Conservation (phyloP, 1,139 yeast genomes). For the Blastobotrys persicus region DNA sequence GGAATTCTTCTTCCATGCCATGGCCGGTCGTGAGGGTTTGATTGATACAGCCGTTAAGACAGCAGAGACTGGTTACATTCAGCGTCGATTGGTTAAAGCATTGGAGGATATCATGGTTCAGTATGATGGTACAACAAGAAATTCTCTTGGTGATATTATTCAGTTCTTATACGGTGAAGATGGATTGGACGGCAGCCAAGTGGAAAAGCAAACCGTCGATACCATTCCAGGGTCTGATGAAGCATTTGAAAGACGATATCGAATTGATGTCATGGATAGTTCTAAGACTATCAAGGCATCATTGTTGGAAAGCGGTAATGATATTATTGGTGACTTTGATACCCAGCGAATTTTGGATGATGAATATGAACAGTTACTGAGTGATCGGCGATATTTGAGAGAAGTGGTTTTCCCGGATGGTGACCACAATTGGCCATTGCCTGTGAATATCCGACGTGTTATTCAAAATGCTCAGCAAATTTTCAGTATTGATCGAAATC, state of each 20-base stretch:
- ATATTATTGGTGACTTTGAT: slow-evolving; percentile 84
- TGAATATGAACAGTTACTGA: slow-evolving; percentile 73
- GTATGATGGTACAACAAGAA: slow-evolving; percentile 97
- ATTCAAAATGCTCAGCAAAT: slow-evolving; percentile 97
- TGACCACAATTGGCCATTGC: slow-evolving; percentile 96
- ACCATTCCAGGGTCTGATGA: slow-evolving; percentile 91
- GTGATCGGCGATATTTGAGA: slow-evolving; percentile 79
- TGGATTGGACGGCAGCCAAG: slow-evolving; percentile 97
- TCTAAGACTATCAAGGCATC: slow-evolving; percentile 62
- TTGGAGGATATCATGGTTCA: slow-evolving; percentile 98
- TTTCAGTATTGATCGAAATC: slow-evolving; percentile 87
- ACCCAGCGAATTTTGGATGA: slow-evolving; percentile 77
- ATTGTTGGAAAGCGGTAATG: slow-evolving; percentile 82
- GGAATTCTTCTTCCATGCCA: slow-evolving; percentile 98
- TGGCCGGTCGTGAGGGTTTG: slow-evolving; percentile 99
- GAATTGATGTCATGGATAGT: slow-evolving; percentile 81
- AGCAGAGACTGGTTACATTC: slow-evolving; percentile 98
- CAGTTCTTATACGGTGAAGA: slow-evolving; percentile 99
- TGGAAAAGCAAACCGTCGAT: slow-evolving; percentile 95
- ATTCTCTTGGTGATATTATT: slow-evolving; percentile 92
- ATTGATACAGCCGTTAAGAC: slow-evolving; percentile 99
- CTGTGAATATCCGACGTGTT: slow-evolving; percentile 94
- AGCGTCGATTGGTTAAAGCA: slow-evolving; percentile 97
- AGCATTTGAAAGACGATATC: slow-evolving; percentile 78
- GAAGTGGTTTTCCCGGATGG: slow-evolving; percentile 83